phyloP scores from a whole-genome alignment of 371 early-diverging fungal species.

The Batrachochytrium dendrobatidis region DNA sequence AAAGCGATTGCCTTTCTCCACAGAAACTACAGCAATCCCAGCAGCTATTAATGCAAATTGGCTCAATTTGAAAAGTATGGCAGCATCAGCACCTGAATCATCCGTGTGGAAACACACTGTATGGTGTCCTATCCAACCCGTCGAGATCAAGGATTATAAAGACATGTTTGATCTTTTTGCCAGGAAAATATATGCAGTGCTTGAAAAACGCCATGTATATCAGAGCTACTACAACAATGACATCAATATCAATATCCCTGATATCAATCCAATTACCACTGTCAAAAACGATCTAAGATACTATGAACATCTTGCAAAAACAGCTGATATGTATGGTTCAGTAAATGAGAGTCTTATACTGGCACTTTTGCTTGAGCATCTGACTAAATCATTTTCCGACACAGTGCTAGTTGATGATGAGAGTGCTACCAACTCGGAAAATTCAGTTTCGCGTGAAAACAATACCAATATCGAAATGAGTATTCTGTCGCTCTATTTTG shows the following conservation, averaged over 20 bases:
- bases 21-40: not conserved
- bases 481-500: constrained; percentile 14
- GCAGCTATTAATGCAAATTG: constrained; percentile 6
- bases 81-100: constrained; percentile 8
- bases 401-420: constrained; percentile 3
- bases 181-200: constrained; percentile 20
- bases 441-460: not conserved
- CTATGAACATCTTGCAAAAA: constrained; percentile 15
- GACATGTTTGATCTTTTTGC: constrained; percentile 34
- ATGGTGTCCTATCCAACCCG: constrained; percentile 6
- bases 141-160: constrained; percentile 6
- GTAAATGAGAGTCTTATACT: constrained; percentile 17
- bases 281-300: constrained; percentile 14
- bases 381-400: not conserved
- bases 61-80: not conserved
- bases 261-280: not conserved
- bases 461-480: constrained; percentile 1
- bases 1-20: not conserved
- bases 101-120: constrained; percentile 28
- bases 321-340: constrained; percentile 4
- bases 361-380: constrained; percentile 26
- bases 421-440: not conserved
- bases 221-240: constrained; percentile 24
- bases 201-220: constrained; percentile 19
- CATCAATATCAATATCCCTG: constrained; percentile 20